A percentile compares a stretch with the other conserved stretches of the same genome.
Evolutionary conservation across 257 asterid species (phyloP).

Genomic region (Rehmannia glutinosa): DNA sequence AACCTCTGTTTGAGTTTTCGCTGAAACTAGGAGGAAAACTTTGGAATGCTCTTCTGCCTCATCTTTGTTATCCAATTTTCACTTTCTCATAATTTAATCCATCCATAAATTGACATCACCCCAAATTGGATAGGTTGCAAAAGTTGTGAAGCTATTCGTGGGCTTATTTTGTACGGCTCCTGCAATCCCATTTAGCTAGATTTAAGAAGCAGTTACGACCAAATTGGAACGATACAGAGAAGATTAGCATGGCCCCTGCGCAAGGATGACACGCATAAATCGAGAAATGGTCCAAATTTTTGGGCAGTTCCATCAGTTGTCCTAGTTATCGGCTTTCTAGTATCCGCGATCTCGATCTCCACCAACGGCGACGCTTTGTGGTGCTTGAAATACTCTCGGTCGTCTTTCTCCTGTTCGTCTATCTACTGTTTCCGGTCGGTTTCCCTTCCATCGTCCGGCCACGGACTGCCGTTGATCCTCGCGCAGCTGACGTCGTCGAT

Average conservation of each 20-base stretch:
- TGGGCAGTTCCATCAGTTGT: conserved; percentile 59
- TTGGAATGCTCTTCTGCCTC: no score
- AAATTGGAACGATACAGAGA: conserved; percentile 70
- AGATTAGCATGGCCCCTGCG: conserved; percentile 88
- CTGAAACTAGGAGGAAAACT: no score
- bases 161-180: no score
- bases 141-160: no score
- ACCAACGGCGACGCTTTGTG: conserved; percentile 76
- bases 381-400: conserved; percentile 48
- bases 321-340: conserved; percentile 52
- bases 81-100: no score
- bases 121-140: no score
- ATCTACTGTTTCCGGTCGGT: conserved; percentile 17
- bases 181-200: no score
- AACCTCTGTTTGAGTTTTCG: no score
- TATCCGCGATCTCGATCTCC: conserved; percentile 57
- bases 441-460: conserved; percentile 46
- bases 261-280: conserved; percentile 68
- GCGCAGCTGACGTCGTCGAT: conserved; percentile 30
- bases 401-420: conserved; percentile 37
- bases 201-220: no score
- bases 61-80: no score
- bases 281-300: conserved; percentile 57
- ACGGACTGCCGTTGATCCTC: conserved; percentile 54
- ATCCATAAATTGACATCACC: no score